phyloP scores from a whole-genome alignment of 352 stramenopile genomes.

The Phytophthora aleatoria region DNA sequence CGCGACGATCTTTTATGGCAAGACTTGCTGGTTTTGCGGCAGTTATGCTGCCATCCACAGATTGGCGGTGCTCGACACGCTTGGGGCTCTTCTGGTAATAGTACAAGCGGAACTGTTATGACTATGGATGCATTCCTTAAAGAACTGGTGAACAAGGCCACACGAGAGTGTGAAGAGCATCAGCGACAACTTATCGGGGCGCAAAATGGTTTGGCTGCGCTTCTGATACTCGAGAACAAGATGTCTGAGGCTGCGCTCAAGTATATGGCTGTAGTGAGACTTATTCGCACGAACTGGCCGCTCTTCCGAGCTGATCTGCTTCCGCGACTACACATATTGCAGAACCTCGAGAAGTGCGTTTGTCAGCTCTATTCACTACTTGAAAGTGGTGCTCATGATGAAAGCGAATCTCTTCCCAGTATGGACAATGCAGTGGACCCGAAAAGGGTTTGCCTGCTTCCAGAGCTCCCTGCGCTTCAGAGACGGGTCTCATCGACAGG shows the following conservation, averaged over 20 bases:
- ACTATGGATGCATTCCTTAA: conserved; percentile 85
- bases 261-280: conserved; percentile 52
- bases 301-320: conserved; percentile 73
- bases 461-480: conserved; percentile 40
- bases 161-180: conserved; percentile 81
- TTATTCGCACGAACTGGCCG: conserved; percentile 62
- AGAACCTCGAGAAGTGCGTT: conserved; percentile 58
- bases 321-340: conserved; percentile 66
- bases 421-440: conserved; percentile 22
- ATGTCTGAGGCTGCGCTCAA: conserved; percentile 45
- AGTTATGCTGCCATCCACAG: conserved; percentile 93
- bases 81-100: conserved; percentile 18
- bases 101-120: conserved; percentile 39
- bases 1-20: conserved; percentile 58
- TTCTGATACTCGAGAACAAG: conserved; percentile 47
- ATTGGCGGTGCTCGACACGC: conserved; percentile 54
- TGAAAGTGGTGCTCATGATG: not conserved
- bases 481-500: conserved; percentile 29
- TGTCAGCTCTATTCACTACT: conserved; percentile 17
- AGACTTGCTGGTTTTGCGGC: conserved; percentile 82
- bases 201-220: conserved; percentile 69
- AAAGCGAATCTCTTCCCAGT: not conserved
- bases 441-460: conserved; percentile 53
- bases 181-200: conserved; percentile 79
- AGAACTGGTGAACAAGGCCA: conserved; percentile 67